Percentiles rank a stretch among this genome's conserved stretches.
Evolutionary conservation across 306 rosid species (phyloP).

Genomic region (Adenanthera pavonina): DNA sequence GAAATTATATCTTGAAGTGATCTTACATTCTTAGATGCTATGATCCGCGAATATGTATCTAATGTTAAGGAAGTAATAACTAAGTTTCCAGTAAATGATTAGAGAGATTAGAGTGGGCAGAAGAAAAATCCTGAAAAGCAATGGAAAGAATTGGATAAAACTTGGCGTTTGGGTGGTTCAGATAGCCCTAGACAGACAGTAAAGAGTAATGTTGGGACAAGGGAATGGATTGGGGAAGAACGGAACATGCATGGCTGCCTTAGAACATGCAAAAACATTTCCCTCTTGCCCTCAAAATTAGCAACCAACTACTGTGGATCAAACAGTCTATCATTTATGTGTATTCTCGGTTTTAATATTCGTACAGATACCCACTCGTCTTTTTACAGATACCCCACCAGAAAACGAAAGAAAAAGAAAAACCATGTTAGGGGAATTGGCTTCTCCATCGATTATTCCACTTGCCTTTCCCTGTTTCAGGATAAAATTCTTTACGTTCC

Average conservation of each 20-base stretch:
- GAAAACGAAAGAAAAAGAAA: background rate
- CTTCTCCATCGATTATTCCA: constrained; percentile 45
- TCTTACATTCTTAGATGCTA: background rate
- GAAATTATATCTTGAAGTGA: too few relatives aligned
- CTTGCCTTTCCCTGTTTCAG: constrained; percentile 45
- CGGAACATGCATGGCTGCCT: constrained; percentile 56
- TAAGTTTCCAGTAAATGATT: background rate
- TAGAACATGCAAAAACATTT: constrained; percentile 49
- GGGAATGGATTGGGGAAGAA: constrained; percentile 48
- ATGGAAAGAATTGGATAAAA: background rate
- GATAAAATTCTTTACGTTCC: constrained; percentile 56
- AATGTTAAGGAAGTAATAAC: too few relatives aligned
- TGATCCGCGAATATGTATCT: background rate
- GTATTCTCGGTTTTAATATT: constrained; percentile 19
- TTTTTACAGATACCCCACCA: constrained; percentile 24
- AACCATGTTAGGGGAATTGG: constrained; percentile 14
- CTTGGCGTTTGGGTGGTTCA: constrained; percentile 15
- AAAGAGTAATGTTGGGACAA: constrained; percentile 37
- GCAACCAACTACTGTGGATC: constrained; percentile 31
- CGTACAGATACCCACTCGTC: constrained; percentile 23
- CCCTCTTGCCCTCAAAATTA: constrained; percentile 42
- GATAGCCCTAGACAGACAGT: constrained; percentile 42
- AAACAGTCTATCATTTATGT: constrained; percentile 8
- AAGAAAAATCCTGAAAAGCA: background rate
- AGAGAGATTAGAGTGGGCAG: background rate